Evolutionary conservation across 2,329 filamentous ascomycete species (phyloP).

Genomic region (Penicillium sp.): DNA sequence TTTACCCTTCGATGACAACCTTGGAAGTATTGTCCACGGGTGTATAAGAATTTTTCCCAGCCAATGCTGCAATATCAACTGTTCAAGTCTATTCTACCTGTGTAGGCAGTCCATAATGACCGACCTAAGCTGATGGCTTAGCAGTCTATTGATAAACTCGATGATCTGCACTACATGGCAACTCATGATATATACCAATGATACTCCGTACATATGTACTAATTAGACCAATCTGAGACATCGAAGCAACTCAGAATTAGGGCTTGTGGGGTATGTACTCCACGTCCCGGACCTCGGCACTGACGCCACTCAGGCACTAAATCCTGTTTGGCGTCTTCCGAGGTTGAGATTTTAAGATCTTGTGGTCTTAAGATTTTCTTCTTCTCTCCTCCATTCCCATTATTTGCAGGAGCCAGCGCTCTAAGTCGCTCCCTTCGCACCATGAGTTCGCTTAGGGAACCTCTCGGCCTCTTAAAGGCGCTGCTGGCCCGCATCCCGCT

Average conservation of each 20-base stretch:
- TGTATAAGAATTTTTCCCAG: neutral
- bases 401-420: neutral
- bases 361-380: neutral
- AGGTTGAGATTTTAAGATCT: neutral
- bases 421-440: neutral
- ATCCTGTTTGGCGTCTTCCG: slow-evolving; percentile 12
- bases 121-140: neutral
- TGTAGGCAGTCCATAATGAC: neutral
- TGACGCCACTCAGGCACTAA: slow-evolving; percentile 8
- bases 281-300: slow-evolving; percentile 14
- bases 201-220: too few relatives aligned
- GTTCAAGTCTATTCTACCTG: neutral
- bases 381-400: neutral
- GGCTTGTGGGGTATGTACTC: slow-evolving; percentile 1
- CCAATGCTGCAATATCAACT: neutral
- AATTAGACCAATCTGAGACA: neutral
- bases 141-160: neutral
- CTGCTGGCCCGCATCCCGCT: slow-evolving; percentile 36
- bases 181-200: neutral
- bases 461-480: slow-evolving; percentile 29
- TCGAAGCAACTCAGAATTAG: neutral
- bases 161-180: neutral
- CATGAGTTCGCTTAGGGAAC: slow-evolving; percentile 22
- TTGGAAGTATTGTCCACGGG: too few relatives aligned
- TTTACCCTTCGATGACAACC: neutral